Percentiles rank a stretch among this genome's conserved stretches.
Evolutionary conservation across 108 stramenopile genomes (phyloP).

Genomic region (Pseudonitzschia multiseries): DNA sequence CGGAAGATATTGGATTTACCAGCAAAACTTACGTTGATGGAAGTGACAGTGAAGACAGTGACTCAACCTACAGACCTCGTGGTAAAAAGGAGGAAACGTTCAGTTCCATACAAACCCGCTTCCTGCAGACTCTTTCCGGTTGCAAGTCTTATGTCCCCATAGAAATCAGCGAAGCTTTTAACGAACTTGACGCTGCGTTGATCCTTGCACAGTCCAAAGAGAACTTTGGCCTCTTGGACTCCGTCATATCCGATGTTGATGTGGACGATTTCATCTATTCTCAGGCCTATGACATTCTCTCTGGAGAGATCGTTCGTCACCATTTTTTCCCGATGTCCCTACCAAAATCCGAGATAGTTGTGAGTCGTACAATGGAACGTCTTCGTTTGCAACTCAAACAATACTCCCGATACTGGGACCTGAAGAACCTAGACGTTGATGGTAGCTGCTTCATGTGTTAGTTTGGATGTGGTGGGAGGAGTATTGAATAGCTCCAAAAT

Average conservation of each 20-base stretch:
- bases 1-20: background rate
- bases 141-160: conserved; percentile 5
- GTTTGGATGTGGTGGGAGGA: too few relatives aligned
- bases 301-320: background rate
- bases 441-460: too few relatives aligned
- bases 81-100: background rate
- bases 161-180: background rate
- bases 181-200: background rate
- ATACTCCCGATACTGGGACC: background rate
- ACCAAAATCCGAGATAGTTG: background rate
- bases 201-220: background rate
- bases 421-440: too few relatives aligned
- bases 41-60: background rate
- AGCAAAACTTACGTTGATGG: background rate
- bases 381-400: background rate
- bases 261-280: background rate
- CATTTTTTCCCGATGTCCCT: background rate
- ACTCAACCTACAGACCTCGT: background rate
- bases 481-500: too few relatives aligned
- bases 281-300: conserved; percentile 11
- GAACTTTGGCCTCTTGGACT: background rate
- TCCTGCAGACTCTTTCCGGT: background rate
- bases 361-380: background rate
- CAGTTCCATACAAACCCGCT: background rate
- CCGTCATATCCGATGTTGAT: background rate